Base-by-base conservation (phyloP, 2,329 filamentous ascomycete genomes). In the Penicillium aurantiogriseum region DNA sequence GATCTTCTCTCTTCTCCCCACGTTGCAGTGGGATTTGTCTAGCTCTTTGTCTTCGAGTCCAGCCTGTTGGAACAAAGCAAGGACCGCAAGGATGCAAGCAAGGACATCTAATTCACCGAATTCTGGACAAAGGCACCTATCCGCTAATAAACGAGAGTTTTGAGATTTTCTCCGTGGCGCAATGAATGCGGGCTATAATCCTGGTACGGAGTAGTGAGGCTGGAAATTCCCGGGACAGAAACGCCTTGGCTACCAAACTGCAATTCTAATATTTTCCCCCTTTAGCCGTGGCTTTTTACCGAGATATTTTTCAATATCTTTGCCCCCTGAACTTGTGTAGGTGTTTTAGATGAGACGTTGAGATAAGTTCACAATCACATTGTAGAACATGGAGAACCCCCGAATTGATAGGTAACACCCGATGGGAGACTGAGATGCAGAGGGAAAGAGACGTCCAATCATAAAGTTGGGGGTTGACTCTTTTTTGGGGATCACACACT, bases 251-350 rank as follows among this genome's bases (percentile, higher is more conserved):
- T 21, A 21, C 21, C 36, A 29, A 49, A 35, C 15, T 47, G 29
- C 33, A 49, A 38, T n/a, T 11, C 5, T 13, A 29, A 17, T 15
- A 6, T 8, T 51, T 31, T 4, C 29, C 4, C 39, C 51, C 48
- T 59, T 57, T 54, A 59, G 35, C 35, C 49, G 57, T 44, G 38
- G 35, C 31, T 50, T 53, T 40, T 50, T 43, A 13, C 44, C 43
- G 40, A 43, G 29, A 40, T 27, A 29, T 39, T 35, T 35, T 40
- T 10, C 29, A 42, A 17, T 19, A 4, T 45, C 31, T 42, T 33
- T 54, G 21, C 36, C 45, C 44, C 52, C 45, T 31, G 31, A 43
- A 39, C 10, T 19, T 33, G 11, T 11, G 11, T 25, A 7, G 7
- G 25, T 6, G 31, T 36, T 35, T 44, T 17, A 31, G 51, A 13